Evolutionary conservation across 1,139 yeast genomes (phyloP).

Genomic region (Hyphopichia wangnamkhiaoensis): DNA sequence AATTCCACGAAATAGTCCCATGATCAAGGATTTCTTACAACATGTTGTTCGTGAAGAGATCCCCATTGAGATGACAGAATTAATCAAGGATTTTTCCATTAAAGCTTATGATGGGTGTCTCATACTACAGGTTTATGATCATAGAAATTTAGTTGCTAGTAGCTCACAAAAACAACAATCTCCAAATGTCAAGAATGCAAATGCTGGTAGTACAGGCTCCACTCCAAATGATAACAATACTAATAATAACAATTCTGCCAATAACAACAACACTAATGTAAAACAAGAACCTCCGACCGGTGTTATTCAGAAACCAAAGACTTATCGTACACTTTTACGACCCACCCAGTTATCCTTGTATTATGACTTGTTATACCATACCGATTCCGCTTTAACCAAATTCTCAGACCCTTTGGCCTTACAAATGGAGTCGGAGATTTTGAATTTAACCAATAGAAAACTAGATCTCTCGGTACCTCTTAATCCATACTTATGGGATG

Average conservation of each 20-base stretch:
- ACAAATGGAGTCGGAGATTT: conserved; percentile 80
- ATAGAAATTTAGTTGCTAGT: conserved; percentile 39
- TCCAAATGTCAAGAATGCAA: not conserved
- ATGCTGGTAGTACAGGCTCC: not conserved
- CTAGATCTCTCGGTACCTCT: conserved; percentile 71
- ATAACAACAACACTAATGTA: not conserved
- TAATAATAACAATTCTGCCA: not conserved
- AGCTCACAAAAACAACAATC: conserved; percentile 4
- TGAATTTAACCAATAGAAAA: conserved; percentile 75
- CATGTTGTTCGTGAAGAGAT: conserved; percentile 80
- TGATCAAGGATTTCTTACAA: conserved; percentile 75
- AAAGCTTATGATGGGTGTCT: conserved; percentile 87
- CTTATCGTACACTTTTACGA: conserved; percentile 71
- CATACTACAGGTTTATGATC: conserved; percentile 81
- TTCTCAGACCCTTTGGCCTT: conserved; percentile 78
- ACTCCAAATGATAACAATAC: conserved; percentile 1
- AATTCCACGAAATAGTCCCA: conserved; percentile 79
- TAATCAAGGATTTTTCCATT: conserved; percentile 81
- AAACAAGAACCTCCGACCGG: conserved; percentile 6
- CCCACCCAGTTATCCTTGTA: conserved; percentile 83
- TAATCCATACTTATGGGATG: conserved; percentile 60
- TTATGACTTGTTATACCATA: conserved; percentile 81
- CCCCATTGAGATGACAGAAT: conserved; percentile 88
- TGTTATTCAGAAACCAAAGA: conserved; percentile 50
- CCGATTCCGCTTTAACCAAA: conserved; percentile 72